These are phyloP conservation scores for Perilla frutescens DNA, from an alignment of 257 asterid species.

Conservation along the genomic window DNA sequence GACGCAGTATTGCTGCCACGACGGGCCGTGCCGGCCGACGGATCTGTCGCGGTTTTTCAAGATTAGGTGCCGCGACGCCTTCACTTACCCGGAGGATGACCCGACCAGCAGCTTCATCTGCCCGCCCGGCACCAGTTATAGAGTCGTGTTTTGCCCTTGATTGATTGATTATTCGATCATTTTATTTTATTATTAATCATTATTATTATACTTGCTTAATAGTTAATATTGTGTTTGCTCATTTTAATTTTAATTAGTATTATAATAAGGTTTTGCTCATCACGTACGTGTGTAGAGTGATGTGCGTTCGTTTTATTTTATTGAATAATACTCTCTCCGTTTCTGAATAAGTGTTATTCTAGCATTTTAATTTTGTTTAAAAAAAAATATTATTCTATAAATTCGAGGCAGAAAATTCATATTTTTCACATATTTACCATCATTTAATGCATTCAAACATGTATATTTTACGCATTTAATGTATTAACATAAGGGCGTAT, in stretches of 20 bases:
- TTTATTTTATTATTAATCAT: neutral
- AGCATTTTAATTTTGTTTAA: too few species aligned
- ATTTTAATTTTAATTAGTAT: neutral
- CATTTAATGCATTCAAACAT: too few species aligned
- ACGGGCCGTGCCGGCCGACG: constrained; percentile 69
- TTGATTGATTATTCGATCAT: neutral
- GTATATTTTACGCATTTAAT: too few species aligned
- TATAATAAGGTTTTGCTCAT: constrained; percentile 4
- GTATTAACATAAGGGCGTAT: too few species aligned
- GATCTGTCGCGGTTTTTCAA: constrained; percentile 64
- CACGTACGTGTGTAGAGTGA: neutral
- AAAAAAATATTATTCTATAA: too few species aligned
- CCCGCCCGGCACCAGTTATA: constrained; percentile 53
- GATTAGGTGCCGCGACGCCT: constrained; percentile 58
- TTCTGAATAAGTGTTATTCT: too few species aligned
- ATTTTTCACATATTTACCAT: too few species aligned
- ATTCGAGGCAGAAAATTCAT: too few species aligned
- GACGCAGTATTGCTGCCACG: constrained; percentile 69
- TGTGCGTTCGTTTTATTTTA: neutral
- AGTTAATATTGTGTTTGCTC: neutral
- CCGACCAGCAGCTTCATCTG: constrained; percentile 62
- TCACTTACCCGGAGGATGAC: constrained; percentile 66
- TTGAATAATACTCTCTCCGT: too few species aligned
- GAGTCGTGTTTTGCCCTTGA: constrained; percentile 61
- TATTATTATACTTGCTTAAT: neutral